Base-by-base conservation (phyloP, 139 green algal genomes). In the Chlorella sp. region DNA sequence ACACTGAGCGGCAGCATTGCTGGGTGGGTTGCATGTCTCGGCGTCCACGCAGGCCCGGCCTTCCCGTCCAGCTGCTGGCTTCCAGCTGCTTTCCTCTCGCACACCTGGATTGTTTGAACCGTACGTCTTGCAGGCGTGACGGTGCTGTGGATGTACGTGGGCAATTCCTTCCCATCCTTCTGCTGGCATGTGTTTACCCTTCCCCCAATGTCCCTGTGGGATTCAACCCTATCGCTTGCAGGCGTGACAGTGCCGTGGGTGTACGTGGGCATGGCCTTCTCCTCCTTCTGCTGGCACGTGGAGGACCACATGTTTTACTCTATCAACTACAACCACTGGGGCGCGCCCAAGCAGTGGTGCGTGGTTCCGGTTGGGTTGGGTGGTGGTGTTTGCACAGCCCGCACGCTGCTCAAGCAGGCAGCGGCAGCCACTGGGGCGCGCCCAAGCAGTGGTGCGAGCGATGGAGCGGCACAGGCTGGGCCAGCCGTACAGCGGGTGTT, bases 291-390 rank as follows among this genome's bases (percentile, higher is more conserved):
- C 86, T 98, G 95, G 96, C 95, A 96, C 83, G 92, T 95, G 26
- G 95, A 99, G 87, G 93, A 97, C 76, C 96, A 98, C 89, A 90
- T 94, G 85, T 92, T 99, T 44, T 99, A 98, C 90, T 95, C 89
- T 65, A 89, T 98, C 78, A 98, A 96, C 86, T 99, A 99, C 90
- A 86, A 96, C 54, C 96, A 99, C 90, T 94, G 85, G 82, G 91
- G 93, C 38, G 89, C 84, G 20, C 81, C 89, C 40, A 93, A 92
- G 84, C 82, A 86, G 26, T 96, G 94, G 94, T 90, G 80, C 75
- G 77, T 34, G 4, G 51, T n/a, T n/a, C n/a, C n/a, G n/a, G n/a
- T n/a, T n/a, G n/a, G n/a, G n/a, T n/a, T n/a, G n/a, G n/a, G n/a
- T n/a, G n/a, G n/a, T n/a, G n/a, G n/a, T 54, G 46, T 11, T 11